phyloP scores from a whole-genome alignment of 2,329 filamentous ascomycete genomes.

The Aspergillus fumigatiaffinis region DNA sequence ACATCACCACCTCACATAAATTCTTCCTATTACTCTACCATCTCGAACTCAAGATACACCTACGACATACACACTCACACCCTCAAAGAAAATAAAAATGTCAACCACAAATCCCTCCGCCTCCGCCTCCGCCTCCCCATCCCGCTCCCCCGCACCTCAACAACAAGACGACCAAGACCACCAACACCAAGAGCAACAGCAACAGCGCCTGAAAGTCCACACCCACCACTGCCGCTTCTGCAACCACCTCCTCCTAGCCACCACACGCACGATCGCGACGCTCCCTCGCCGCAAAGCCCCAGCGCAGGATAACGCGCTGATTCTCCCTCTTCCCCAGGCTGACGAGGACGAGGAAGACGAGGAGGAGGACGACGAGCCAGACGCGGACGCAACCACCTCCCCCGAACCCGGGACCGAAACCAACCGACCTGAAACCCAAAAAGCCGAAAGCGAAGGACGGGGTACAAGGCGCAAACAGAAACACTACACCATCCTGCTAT shows the following conservation, averaged over 20 bases:
- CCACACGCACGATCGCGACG: slow-evolving; percentile 48
- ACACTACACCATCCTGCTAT: slow-evolving; percentile 50
- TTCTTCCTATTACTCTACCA: not conserved
- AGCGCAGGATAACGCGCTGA: slow-evolving; percentile 53
- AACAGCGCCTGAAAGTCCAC: slow-evolving; percentile 48
- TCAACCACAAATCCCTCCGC: not conserved
- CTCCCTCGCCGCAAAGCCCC: slow-evolving; percentile 51
- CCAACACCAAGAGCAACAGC: not conserved
- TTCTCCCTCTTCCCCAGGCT: slow-evolving; percentile 51
- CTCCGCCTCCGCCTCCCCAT: not conserved
- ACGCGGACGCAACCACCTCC: not conserved
- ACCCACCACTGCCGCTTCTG: slow-evolving; percentile 62
- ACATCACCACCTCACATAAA: not conserved
- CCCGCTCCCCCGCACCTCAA: not conserved
- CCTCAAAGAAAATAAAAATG: not conserved
- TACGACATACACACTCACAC: too few relatives aligned
- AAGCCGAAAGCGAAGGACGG: slow-evolving; percentile 2
- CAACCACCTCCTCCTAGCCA: slow-evolving; percentile 61
- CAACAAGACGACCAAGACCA: not conserved
- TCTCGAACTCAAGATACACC: too few relatives aligned
- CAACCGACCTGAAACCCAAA: slow-evolving; percentile 13
- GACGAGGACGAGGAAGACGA: slow-evolving; percentile 3
- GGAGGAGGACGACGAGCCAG: not conserved
- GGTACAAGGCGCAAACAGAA: slow-evolving; percentile 9
- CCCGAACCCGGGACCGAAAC: not conserved